A percentile compares a stretch with the other conserved stretches of the same genome.
Evolutionary conservation across 345 rosid genomes (phyloP).

Genomic region (Brassica rapa): DNA sequence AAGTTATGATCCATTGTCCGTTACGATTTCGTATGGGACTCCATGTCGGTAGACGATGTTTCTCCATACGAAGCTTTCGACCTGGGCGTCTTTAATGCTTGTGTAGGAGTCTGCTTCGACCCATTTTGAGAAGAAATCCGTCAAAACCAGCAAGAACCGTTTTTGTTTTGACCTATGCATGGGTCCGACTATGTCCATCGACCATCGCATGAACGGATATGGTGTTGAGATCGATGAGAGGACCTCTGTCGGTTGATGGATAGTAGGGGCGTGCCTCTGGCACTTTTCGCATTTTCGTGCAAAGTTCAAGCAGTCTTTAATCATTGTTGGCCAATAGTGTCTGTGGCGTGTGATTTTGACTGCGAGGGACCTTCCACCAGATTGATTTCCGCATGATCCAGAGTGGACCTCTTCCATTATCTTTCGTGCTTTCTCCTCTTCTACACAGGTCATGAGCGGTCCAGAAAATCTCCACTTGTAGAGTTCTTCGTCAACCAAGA

Average conservation of each 20-base stretch:
- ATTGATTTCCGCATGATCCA: neutral
- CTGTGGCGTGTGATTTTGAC: neutral
- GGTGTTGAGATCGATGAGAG: neutral
- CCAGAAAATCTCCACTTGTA: neutral
- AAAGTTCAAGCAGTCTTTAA: neutral
- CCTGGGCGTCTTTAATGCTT: no score
- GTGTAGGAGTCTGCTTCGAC: neutral
- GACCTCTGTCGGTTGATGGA: neutral
- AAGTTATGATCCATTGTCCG: neutral
- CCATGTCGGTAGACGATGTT: neutral
- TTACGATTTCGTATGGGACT: neutral
- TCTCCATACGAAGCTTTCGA: neutral
- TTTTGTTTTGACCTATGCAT: neutral
- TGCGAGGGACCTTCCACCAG: neutral
- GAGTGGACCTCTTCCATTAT: neutral
- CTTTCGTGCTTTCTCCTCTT: neutral
- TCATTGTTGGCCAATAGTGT: neutral
- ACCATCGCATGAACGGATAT: neutral
- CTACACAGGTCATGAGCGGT: neutral
- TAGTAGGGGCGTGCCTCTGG: neutral
- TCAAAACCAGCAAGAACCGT: neutral
- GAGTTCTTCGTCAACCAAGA: neutral
- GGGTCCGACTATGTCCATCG: neutral
- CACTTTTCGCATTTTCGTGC: neutral
- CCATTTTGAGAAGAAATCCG: neutral